Base-by-base conservation (phyloP, 768 basidiomycete species). In the Boletus reticuloceps region DNA sequence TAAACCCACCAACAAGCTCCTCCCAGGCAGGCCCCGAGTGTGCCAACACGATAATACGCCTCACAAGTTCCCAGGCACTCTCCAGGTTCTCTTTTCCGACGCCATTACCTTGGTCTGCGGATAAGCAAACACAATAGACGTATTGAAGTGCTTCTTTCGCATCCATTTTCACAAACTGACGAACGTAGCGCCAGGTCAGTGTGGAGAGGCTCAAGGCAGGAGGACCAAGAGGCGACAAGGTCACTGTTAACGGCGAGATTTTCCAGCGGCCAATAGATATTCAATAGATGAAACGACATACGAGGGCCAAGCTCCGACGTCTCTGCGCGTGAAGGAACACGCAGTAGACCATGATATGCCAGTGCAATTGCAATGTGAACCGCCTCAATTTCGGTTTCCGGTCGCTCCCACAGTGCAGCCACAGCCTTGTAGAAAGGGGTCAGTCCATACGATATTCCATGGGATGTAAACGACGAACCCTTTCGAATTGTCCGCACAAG, bases 71-170 rank as follows among this genome's bases (percentile, higher is more conserved):
- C 88, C 90, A 91, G 3, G 91, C 85, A 34, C 72, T 80, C 66
- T 91, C 86, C 38, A 92, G 73, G 64, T 97, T 94, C 67, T 94
- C 90, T 63, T 84, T 84, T n/a, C 93, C 92, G 12, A 88, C 77
- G 1, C 81, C 81, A 3, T 77, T 76, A 10, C 80, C 77, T 37
- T 90, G 85, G 67, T 96, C 93, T 9, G 85, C 78, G 27, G 82
- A 80, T 7, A 98, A 80, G 52, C 86, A 84, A 7, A 97, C 81
- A 55, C 89, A 89, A 66, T 94, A 94, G 22, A 95, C 89, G 61
- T 98, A 98, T 72, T 99, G 94, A 48, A 99, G 73, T 1, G 95
- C 96, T 64, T 95, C 91, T 64, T 89, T 88, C 0, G 95, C 89
- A 62, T 97, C 96, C 80, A 92, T 84, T 73, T 88, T 91, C 27